Percentiles rank a stretch among this genome's conserved stretches.
phyloP scores from a whole-genome alignment of 1,284 basidiomycete genomes.

The Rhodotorula sp. region DNA sequence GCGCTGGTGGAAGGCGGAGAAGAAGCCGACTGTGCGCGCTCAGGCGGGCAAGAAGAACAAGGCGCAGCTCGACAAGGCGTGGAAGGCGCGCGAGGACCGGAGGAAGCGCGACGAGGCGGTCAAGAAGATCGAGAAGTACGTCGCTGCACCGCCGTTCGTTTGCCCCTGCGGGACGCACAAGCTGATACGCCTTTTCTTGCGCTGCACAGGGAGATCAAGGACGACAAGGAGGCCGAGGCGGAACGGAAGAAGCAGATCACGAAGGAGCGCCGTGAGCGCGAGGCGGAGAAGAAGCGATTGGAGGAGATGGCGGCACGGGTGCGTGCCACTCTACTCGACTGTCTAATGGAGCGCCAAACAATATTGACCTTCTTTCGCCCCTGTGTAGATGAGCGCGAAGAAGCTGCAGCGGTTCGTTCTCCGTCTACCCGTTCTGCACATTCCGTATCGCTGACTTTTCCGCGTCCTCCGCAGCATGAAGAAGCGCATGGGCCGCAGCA shows the following conservation, averaged over 20 bases:
- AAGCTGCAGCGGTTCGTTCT: slow-evolving; percentile 42
- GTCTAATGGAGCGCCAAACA: background rate
- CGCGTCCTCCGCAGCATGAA: slow-evolving; percentile 30
- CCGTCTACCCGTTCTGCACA: too few species aligned
- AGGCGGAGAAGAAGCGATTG: slow-evolving; percentile 43
- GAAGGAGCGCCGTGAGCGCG: slow-evolving; percentile 39
- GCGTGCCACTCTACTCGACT: background rate
- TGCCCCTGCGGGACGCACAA: too few species aligned
- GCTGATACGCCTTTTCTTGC: background rate
- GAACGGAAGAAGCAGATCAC: slow-evolving; percentile 37
- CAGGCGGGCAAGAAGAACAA: slow-evolving; percentile 31
- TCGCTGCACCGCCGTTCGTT: background rate
- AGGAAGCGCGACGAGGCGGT: slow-evolving; percentile 39
- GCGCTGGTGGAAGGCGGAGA: slow-evolving; percentile 32
- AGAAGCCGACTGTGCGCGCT: slow-evolving; percentile 29
- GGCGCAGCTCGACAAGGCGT: slow-evolving; percentile 28
- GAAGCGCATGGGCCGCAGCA: slow-evolving; percentile 45
- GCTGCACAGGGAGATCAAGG: slow-evolving; percentile 42
- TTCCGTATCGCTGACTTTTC: background rate
- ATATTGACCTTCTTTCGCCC: background rate
- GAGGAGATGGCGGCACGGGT: slow-evolving; percentile 44
- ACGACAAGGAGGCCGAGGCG: slow-evolving; percentile 39
- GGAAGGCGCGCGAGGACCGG: slow-evolving; percentile 34
- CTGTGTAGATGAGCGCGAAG: slow-evolving; percentile 44
- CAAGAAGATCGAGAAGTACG: slow-evolving; percentile 43